Evolutionary conservation across 805 yeast genomes (phyloP).

Genomic region (Candida multigemmis): DNA sequence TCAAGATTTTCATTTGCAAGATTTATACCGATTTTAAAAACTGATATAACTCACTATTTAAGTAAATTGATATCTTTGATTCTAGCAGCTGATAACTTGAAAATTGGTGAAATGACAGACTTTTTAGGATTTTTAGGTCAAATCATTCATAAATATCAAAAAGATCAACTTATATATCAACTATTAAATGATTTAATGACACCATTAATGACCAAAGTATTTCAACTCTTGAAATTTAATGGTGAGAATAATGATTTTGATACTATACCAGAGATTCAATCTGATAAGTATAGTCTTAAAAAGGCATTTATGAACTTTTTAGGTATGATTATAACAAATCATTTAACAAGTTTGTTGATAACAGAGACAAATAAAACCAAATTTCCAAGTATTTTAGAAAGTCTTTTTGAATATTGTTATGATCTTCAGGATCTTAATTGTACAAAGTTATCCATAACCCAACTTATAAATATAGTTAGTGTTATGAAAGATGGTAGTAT

Average conservation of each 20-base stretch:
- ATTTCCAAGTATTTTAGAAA: constrained; percentile 54
- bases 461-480: constrained; percentile 53
- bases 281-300: constrained; percentile 60
- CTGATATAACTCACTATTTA: constrained; percentile 36
- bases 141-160: constrained; percentile 67
- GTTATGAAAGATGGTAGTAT: constrained; percentile 65
- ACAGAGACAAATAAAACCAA: constrained; percentile 54
- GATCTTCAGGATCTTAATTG: constrained; percentile 36
- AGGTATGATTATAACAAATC: constrained; percentile 64
- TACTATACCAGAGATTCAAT: constrained; percentile 36
- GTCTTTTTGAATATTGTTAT: constrained; percentile 56
- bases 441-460: constrained; percentile 61
- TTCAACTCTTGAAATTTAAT: constrained; percentile 34
- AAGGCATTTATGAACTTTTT: constrained; percentile 63
- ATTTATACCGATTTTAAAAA: constrained; percentile 64
- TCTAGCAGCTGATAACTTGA: constrained; percentile 46
- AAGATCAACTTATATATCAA: constrained; percentile 59
- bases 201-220: constrained; percentile 65
- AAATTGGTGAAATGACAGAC: constrained; percentile 61
- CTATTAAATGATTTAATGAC: constrained; percentile 63
- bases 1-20: constrained; percentile 83
- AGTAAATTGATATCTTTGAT: constrained; percentile 61
- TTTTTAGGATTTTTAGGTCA: constrained; percentile 84
- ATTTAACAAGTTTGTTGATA: constrained; percentile 68
- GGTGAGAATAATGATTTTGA: constrained; percentile 6